Percentiles rank a stretch among this genome's conserved stretches.
phyloP scores from a whole-genome alignment of 768 basidiomycete species.

The Panellus pusillus region DNA sequence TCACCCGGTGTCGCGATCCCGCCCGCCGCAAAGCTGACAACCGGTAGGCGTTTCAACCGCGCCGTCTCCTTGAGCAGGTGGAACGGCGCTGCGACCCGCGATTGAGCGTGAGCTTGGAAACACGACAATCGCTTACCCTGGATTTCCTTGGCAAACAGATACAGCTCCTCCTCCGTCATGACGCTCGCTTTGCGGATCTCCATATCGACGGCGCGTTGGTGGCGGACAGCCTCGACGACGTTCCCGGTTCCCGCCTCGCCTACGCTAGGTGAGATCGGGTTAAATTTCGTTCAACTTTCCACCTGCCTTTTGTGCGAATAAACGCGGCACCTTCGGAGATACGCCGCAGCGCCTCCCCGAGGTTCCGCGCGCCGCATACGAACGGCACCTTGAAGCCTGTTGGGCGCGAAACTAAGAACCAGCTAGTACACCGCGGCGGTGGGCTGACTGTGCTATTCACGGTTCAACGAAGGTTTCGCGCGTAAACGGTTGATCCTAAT shows the following conservation, averaged over 20 bases:
- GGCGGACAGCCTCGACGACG: slow-evolving; percentile 92
- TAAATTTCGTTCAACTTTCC: too few relatives aligned
- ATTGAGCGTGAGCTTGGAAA: neutral
- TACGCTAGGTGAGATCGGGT: too few relatives aligned
- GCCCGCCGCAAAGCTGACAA: slow-evolving; percentile 96
- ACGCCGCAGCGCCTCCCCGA: slow-evolving; percentile 94
- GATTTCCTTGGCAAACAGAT: slow-evolving; percentile 88
- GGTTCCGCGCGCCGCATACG: slow-evolving; percentile 92
- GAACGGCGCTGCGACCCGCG: slow-evolving; percentile 67
- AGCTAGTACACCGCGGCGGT: too few relatives aligned
- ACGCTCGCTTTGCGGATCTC: slow-evolving; percentile 84
- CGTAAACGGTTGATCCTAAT: too few relatives aligned
- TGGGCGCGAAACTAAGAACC: slow-evolving; percentile 30
- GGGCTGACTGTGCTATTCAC: too few relatives aligned
- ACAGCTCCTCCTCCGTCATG: slow-evolving; percentile 95
- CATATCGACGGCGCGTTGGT: slow-evolving; percentile 78
- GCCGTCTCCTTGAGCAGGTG: slow-evolving; percentile 96
- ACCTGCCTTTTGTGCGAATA: slow-evolving; percentile 89
- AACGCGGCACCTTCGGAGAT: slow-evolving; percentile 98
- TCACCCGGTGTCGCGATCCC: slow-evolving; percentile 89
- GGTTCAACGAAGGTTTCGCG: too few relatives aligned
- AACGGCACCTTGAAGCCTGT: slow-evolving; percentile 86
- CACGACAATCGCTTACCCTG: slow-evolving; percentile 31
- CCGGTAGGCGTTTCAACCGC: slow-evolving; percentile 88
- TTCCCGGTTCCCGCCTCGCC: slow-evolving; percentile 83